Percentiles rank a stretch among this genome's conserved stretches.
Conservation (phyloP, 805 yeast species). For the Candida ascalaphidarum region DNA sequence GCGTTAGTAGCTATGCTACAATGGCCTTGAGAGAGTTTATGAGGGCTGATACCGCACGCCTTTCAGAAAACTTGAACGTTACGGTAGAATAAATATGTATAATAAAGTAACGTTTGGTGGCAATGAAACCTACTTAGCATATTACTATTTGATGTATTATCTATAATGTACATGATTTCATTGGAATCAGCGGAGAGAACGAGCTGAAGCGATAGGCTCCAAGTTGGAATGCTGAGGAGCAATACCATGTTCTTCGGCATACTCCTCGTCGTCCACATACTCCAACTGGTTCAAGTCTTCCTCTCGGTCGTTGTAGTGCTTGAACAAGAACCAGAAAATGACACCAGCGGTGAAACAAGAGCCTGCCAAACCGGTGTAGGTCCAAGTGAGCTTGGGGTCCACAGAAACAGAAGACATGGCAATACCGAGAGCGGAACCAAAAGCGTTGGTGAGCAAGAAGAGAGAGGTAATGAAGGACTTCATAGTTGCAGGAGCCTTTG, state of each 20-base stretch:
- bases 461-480: constrained; percentile 56
- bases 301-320: constrained; percentile 45
- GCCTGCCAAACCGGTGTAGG: constrained; percentile 54
- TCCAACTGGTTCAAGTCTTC: constrained; percentile 51
- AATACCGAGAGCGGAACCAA: constrained; percentile 71
- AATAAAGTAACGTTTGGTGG: no score
- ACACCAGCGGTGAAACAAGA: constrained; percentile 53
- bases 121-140: no score
- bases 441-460: constrained; percentile 64
- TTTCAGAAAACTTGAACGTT: constrained; percentile 2
- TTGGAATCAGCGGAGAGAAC: no score
- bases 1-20: constrained; percentile 89
- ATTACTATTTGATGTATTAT: no score
- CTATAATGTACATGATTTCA: no score
- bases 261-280: constrained; percentile 8
- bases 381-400: constrained; percentile 67
- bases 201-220: constrained; percentile 6
- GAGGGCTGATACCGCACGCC: constrained; percentile 44
- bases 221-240: background rate
- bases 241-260: background rate
- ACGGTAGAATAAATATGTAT: no score
- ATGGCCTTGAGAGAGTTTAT: constrained; percentile 93
- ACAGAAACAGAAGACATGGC: constrained; percentile 59
- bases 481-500: constrained; percentile 70
- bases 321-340: constrained; percentile 54